Evolutionary conservation across 2,329 filamentous ascomycete genomes (phyloP).

Genomic region (Fusarium longipes): DNA sequence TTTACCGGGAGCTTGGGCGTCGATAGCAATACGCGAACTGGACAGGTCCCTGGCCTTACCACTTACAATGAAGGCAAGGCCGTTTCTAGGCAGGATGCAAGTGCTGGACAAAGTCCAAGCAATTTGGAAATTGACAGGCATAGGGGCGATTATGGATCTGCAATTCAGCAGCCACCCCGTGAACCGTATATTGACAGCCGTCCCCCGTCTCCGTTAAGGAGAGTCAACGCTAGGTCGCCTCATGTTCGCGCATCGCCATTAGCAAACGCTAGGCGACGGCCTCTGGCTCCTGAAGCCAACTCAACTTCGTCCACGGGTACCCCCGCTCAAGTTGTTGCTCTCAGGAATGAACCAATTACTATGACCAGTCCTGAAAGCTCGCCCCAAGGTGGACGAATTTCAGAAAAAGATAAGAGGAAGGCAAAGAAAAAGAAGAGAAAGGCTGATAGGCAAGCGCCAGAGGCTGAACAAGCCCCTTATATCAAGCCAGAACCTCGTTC

Average conservation of each 20-base stretch:
- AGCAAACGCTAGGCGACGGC: constrained; percentile 57
- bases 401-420: constrained; percentile 64
- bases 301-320: constrained; percentile 45
- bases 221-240: constrained; percentile 77
- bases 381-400: constrained; percentile 61
- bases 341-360: constrained; percentile 62
- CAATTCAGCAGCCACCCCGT: constrained; percentile 30
- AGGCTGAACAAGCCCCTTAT: constrained; percentile 61
- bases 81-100: constrained; percentile 47
- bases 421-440: constrained; percentile 65
- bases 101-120: constrained; percentile 55
- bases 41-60: constrained; percentile 50
- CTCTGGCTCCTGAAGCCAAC: constrained; percentile 21
- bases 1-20: constrained; percentile 18
- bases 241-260: constrained; percentile 75
- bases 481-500: constrained; percentile 75
- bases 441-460: constrained; percentile 61
- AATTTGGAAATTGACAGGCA: constrained; percentile 45
- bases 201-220: constrained; percentile 71
- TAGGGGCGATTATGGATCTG: constrained; percentile 22
- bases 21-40: constrained; percentile 26
- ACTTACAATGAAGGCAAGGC: constrained; percentile 40
- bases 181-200: constrained; percentile 47
- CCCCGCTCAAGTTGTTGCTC: constrained; percentile 66
- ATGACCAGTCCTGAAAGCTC: constrained; percentile 71